Evolutionary conservation across 129 eudicot species (phyloP).

Genomic region (Arctium lappa): DNA sequence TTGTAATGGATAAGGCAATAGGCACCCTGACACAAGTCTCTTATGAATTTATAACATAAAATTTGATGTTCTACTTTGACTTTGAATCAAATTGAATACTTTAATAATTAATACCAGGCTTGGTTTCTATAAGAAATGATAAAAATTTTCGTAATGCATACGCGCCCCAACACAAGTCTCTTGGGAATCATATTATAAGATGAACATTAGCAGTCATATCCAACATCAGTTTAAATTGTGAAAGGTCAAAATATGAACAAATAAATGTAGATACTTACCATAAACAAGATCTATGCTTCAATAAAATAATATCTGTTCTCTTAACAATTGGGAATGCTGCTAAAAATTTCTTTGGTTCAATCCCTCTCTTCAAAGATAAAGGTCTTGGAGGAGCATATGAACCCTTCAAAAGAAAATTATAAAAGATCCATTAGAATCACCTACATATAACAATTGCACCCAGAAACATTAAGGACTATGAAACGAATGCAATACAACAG

Average conservation of each 20-base stretch:
- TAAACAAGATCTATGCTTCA: conserved; percentile 51
- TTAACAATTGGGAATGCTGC: conserved; percentile 32
- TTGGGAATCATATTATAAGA: not conserved
- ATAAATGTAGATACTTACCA: conserved; percentile 39
- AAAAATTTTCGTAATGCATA: not conserved
- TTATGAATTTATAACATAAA: not conserved
- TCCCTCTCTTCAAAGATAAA: conserved; percentile 48
- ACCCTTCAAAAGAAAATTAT: conserved; percentile 51
- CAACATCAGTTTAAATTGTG: not conserved
- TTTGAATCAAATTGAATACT: not conserved
- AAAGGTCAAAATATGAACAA: not conserved
- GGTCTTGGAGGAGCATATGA: conserved; percentile 57
- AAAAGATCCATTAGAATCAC: conserved; percentile 8
- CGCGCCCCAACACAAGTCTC: not conserved
- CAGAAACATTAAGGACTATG: not conserved
- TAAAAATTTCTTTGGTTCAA: conserved; percentile 35
- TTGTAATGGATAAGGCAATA: not conserved
- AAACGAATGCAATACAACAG: not conserved
- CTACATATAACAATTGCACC: not conserved
- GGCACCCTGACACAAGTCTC: not conserved
- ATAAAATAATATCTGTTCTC: conserved; percentile 41
- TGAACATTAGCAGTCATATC: not conserved
- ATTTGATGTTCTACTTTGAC: not conserved
- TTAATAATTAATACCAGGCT: not conserved
- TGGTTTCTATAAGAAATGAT: too few species aligned